These are phyloP conservation scores for Fistulifera pelliculosa DNA, from an alignment of 108 stramenopile genomes.

Conservation along the genomic window DNA sequence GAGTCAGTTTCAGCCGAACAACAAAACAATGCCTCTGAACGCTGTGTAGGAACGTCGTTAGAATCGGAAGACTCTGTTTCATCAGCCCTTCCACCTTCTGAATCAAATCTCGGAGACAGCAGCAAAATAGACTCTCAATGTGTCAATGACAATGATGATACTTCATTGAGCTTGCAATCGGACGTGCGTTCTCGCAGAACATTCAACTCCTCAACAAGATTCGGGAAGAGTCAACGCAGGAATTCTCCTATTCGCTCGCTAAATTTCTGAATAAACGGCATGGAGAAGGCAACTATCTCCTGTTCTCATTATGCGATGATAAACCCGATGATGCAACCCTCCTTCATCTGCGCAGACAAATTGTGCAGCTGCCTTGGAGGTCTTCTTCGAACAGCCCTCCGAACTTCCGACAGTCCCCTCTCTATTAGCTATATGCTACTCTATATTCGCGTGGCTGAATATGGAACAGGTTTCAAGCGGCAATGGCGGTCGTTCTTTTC, in stretches of 20 bases:
- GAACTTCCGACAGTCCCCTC: conserved; percentile 46
- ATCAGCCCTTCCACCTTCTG: too few relatives aligned
- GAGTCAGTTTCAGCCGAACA: too few relatives aligned
- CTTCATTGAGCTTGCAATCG: not conserved
- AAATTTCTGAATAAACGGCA: conserved; percentile 45
- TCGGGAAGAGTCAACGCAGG: conserved; percentile 7
- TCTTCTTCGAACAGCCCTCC: conserved; percentile 26
- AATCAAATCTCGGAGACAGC: not conserved
- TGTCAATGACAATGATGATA: not conserved
- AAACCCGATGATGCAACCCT: conserved; percentile 40
- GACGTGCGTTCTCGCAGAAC: not conserved
- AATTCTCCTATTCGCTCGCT: conserved; percentile 42
- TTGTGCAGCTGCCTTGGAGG: conserved; percentile 57
- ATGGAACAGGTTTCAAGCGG: conserved; percentile 14
- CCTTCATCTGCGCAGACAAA: conserved; percentile 45
- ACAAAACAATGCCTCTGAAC: too few relatives aligned
- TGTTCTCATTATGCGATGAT: conserved; percentile 46
- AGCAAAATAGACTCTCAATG: not conserved
- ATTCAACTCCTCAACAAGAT: not conserved
- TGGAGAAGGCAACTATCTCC: conserved; percentile 30
- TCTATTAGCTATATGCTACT: conserved; percentile 59
- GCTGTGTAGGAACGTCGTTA: too few relatives aligned
- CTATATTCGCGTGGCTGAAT: conserved; percentile 56
- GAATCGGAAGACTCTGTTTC: too few relatives aligned
- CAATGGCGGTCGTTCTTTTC: too few relatives aligned